These are phyloP conservation scores for Colletotrichum chlorophyti DNA, from an alignment of 2,329 filamentous ascomycete genomes.

Conservation along the genomic window DNA sequence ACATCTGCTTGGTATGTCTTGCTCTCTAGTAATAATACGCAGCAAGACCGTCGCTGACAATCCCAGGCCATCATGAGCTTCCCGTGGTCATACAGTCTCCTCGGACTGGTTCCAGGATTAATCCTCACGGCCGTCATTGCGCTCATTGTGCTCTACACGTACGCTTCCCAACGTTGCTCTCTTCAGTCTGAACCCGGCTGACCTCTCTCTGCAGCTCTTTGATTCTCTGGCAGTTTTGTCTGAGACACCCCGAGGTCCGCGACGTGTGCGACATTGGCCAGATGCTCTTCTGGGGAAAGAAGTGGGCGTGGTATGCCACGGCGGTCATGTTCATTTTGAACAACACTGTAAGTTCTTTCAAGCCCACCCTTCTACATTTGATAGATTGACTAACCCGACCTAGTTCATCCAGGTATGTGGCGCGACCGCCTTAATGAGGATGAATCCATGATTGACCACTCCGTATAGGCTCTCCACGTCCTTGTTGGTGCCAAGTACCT, in stretches of 20 bases:
- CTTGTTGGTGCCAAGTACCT: conserved; percentile 86
- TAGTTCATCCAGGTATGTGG: conserved; percentile 20
- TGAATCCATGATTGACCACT: background rate
- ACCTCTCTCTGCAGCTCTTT: conserved; percentile 34
- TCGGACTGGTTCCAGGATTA: conserved; percentile 83
- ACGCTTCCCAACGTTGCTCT: no score
- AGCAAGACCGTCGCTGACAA: conserved; percentile 34
- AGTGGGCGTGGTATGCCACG: conserved; percentile 72
- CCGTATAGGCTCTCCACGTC: conserved; percentile 74
- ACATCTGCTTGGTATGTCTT: conserved; percentile 62
- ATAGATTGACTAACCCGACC: background rate
- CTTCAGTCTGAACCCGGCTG: no score
- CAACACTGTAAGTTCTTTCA: conserved; percentile 65
- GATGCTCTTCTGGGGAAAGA: conserved; percentile 88
- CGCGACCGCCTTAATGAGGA: background rate
- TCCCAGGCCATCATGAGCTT: conserved; percentile 82
- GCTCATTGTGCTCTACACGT: conserved; percentile 80
- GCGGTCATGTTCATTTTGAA: conserved; percentile 92
- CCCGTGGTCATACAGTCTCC: conserved; percentile 87
- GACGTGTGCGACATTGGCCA: conserved; percentile 97
- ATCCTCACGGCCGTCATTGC: conserved; percentile 85
- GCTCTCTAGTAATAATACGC: no score
- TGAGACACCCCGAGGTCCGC: conserved; percentile 87
- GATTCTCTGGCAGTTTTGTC: conserved; percentile 80
- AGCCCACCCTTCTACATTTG: no score